Conservation (phyloP, 257 asterid genomes). For the Nicotiana benthamiana region DNA sequence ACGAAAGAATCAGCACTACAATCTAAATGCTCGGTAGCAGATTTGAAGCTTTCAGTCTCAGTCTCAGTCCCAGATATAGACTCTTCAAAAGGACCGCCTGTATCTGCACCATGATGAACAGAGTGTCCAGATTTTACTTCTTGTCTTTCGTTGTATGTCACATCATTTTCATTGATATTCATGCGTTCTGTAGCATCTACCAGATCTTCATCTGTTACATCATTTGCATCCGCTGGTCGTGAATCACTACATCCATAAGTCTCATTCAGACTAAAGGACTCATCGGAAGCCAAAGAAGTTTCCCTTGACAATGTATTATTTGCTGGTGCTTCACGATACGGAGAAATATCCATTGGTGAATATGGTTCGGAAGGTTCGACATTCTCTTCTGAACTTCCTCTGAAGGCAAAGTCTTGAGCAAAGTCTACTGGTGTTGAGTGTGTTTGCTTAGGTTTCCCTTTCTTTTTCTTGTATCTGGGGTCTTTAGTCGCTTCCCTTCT, state of each 20-base stretch:
- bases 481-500: slow-evolving; percentile 55
- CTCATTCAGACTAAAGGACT: slow-evolving; percentile 36
- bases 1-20: slow-evolving; percentile 56
- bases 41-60: slow-evolving; percentile 76
- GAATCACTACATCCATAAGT: slow-evolving; percentile 37
- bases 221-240: slow-evolving; percentile 24
- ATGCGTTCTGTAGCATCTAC: slow-evolving; percentile 40
- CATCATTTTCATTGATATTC: slow-evolving; percentile 36
- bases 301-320: slow-evolving; percentile 44
- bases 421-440: slow-evolving; percentile 29
- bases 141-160: slow-evolving; percentile 19
- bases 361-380: slow-evolving; percentile 52
- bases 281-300: slow-evolving; percentile 71
- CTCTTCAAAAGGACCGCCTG: slow-evolving; percentile 50
- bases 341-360: slow-evolving; percentile 96
- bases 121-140: slow-evolving; percentile 21
- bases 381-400: slow-evolving; percentile 35
- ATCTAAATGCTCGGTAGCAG: slow-evolving; percentile 83
- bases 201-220: slow-evolving; percentile 42
- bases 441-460: slow-evolving; percentile 53
- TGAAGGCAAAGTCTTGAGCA: slow-evolving; percentile 35
- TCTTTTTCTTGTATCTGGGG: slow-evolving; percentile 60
- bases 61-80: slow-evolving; percentile 58
- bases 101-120: slow-evolving; percentile 25
- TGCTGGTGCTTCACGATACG: slow-evolving; percentile 55